A percentile compares a stretch with the other conserved stretches of the same genome.
Conservation (phyloP, 2,329 filamentous ascomycete genomes). For the Chaetomiaceae sp. region DNA sequence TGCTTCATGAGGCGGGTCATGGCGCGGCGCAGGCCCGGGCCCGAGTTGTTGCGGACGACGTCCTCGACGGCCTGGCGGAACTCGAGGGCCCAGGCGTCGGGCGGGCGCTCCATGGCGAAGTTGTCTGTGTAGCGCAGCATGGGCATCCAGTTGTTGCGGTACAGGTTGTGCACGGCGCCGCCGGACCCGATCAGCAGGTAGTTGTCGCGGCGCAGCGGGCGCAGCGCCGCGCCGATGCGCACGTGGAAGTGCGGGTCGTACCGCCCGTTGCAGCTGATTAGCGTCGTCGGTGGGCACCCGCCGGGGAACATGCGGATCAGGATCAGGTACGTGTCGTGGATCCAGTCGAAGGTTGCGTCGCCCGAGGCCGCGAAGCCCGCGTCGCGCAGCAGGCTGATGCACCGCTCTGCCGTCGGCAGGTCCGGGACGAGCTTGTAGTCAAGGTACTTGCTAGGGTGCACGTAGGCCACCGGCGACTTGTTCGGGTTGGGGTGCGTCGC, state of each 20-base stretch:
- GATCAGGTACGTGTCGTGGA: conserved; percentile 65
- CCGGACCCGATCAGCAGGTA: conserved; percentile 51
- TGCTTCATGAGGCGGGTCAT: conserved; percentile 6
- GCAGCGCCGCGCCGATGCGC: conserved; percentile 50
- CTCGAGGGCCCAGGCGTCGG: conserved; percentile 55
- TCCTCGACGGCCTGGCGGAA: conserved; percentile 48
- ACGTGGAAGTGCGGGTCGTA: conserved; percentile 41
- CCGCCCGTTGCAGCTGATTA: conserved; percentile 36
- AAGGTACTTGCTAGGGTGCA: conserved; percentile 58
- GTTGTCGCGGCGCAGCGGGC: conserved; percentile 46
- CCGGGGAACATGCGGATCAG: conserved; percentile 63
- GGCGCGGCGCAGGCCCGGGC: not conserved
- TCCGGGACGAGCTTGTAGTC: conserved; percentile 57
- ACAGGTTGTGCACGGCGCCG: conserved; percentile 65
- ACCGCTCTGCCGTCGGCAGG: conserved; percentile 28
- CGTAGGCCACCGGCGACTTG: conserved; percentile 61
- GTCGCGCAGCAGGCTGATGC: conserved; percentile 34
- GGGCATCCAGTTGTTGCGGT: conserved; percentile 58
- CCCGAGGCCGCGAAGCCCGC: conserved; percentile 48
- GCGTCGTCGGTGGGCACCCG: conserved; percentile 59
- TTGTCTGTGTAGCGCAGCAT: conserved; percentile 60
- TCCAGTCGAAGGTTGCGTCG: conserved; percentile 60
- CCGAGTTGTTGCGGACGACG: not conserved
- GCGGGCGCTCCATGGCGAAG: conserved; percentile 53
- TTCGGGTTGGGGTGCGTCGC: conserved; percentile 52